Evolutionary conservation across 139 green algal genomes (phyloP), one percentile per base, ranked within the genome.

Genomic region (Chlamydomonas sphaeroides): DNA sequence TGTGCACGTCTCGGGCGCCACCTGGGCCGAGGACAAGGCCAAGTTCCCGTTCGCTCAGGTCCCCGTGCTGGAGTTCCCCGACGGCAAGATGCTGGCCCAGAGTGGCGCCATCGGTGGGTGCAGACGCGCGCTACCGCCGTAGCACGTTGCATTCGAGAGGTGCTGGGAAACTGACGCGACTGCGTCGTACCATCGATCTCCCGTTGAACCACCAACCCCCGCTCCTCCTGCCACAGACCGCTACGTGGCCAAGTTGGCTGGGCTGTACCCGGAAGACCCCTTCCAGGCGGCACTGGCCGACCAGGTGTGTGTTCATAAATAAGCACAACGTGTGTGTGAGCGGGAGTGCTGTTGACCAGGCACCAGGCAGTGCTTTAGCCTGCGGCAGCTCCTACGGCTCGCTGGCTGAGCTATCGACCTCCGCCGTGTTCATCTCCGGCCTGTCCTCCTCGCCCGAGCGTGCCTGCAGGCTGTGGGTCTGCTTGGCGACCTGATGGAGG

Each of bases 71-170:
- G 88, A 91, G 69, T 45, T 88, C 2, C 41, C 56, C 7, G 85
- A 92, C 36, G 88, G 86, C 30, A 80, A 75, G 28, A 78, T 83
- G 59, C 51, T 92, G 14, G 86, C 85, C 11, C 88, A 92, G 59
- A 85, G 69, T 63, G 80, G 79, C 35, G 85, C 85, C 0, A 87
- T 89, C 25, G 80, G 85, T 89, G 33, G 4, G 80, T 38, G n/a
- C 15, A 10, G 49, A 21, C 14, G 10, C 14, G 10, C 45, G 45
- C 10, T 51, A 10, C 45, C 45, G 10, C 10, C 45, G 14, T 51
- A 21, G 10, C 45, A 10, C 45, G 10, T 10, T 51, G 10, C 10
- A 21, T 51, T 51, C 45, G 14, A 51, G 14, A 51, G 45, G 10
- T 51, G 10, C 10, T 51, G 10, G 45, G 10, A 14, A 10, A 51